These are phyloP conservation scores for Theileria sp. DNA, from an alignment of 169 alveolate genomes.

Conservation along the genomic window DNA sequence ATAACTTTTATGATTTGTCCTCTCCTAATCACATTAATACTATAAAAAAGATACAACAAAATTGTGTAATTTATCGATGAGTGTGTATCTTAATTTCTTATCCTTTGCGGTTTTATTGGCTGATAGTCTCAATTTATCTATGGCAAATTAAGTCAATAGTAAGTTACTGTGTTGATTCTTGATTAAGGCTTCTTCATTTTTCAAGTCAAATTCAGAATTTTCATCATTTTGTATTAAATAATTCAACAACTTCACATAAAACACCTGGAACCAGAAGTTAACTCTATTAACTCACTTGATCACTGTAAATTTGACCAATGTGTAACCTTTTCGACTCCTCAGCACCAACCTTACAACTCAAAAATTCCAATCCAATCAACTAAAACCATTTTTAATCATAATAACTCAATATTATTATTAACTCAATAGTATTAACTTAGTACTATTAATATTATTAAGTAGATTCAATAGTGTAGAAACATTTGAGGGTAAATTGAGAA, in stretches of 20 bases:
- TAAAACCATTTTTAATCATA: neutral
- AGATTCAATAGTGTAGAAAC: conserved; percentile 1
- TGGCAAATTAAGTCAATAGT: neutral
- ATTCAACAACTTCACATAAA: conserved; percentile 56
- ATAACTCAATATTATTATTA: neutral
- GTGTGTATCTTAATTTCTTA: conserved; percentile 36
- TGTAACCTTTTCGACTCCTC: conserved; percentile 10
- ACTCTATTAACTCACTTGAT: conserved; percentile 30
- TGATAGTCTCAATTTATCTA: conserved; percentile 58
- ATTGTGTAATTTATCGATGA: conserved; percentile 51
- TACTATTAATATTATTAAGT: too few relatives aligned
- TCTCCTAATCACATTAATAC: conserved; percentile 19
- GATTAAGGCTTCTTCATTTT: conserved; percentile 49
- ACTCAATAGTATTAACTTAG: too few relatives aligned
- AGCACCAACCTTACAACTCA: conserved; percentile 26
- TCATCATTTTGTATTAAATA: conserved; percentile 35
- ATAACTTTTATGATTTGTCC: conserved; percentile 31
- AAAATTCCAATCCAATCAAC: conserved; percentile 48
- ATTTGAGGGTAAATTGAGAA: conserved; percentile 46
- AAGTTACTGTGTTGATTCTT: conserved; percentile 29
- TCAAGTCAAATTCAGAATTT: conserved; percentile 42
- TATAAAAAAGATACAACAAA: conserved; percentile 38
- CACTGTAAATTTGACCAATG: conserved; percentile 35
- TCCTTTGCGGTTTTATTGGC: conserved; percentile 48
- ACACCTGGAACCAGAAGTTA: conserved; percentile 13